Evolutionary conservation across 2,329 filamentous ascomycete genomes (phyloP).

Genomic region (Grosmannia serpens): DNA sequence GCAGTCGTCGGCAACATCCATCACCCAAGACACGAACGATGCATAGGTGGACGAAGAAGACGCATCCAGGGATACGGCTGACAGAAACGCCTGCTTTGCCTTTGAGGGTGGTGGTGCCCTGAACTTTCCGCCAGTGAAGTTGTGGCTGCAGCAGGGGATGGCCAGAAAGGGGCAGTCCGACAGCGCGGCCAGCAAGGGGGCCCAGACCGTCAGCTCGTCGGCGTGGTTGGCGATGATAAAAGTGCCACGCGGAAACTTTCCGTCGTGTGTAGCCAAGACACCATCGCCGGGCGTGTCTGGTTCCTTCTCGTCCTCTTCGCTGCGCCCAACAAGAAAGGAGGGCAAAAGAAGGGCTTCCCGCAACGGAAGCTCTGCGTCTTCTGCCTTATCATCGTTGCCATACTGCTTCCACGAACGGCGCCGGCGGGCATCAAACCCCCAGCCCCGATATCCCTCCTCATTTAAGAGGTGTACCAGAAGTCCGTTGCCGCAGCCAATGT

Average conservation of each 20-base stretch:
- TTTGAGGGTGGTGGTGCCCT: constrained; percentile 48
- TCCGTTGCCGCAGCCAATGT: constrained; percentile 93
- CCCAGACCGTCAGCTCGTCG: constrained; percentile 94
- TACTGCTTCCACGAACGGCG: constrained; percentile 80
- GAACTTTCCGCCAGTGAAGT: constrained; percentile 63
- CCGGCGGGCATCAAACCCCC: constrained; percentile 81
- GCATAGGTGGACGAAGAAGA: constrained; percentile 63
- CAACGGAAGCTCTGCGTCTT: background rate
- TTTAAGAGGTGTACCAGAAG: constrained; percentile 75
- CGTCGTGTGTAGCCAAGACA: constrained; percentile 33
- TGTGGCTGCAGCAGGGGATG: constrained; percentile 92
- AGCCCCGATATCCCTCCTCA: constrained; percentile 70
- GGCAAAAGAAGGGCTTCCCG: constrained; percentile 31
- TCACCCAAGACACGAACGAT: constrained; percentile 69
- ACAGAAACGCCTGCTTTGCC: constrained; percentile 20
- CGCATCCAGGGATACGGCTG: constrained; percentile 36
- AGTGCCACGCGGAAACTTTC: constrained; percentile 59
- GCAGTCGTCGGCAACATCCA: constrained; percentile 55
- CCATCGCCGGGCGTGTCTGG: constrained; percentile 4
- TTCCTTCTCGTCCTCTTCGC: background rate
- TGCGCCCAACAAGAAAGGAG: background rate
- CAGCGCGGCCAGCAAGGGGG: constrained; percentile 70
- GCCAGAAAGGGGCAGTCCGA: constrained; percentile 75
- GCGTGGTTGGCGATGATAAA: constrained; percentile 98
- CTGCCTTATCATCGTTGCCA: constrained; percentile 19